These are phyloP conservation scores for Murraya paniculata DNA, from an alignment of 345 rosid genomes.

Conservation along the genomic window DNA sequence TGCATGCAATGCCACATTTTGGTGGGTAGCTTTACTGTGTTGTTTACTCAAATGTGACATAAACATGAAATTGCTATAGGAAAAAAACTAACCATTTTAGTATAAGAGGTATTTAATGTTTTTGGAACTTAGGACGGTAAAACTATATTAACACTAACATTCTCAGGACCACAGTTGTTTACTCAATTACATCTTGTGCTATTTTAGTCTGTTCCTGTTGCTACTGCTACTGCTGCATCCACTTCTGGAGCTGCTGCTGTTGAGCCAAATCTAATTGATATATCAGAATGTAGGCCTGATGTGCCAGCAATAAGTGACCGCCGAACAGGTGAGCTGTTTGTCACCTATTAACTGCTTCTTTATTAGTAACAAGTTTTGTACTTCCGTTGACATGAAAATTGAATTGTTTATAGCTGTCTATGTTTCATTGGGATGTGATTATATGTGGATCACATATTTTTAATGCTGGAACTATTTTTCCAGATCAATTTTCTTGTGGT, in stretches of 20 bases:
- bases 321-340: slow-evolving; percentile 53
- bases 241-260: slow-evolving; percentile 13
- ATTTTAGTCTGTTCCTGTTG: slow-evolving; percentile 30
- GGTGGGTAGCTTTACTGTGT: not conserved
- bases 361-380: not conserved
- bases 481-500: slow-evolving; percentile 64
- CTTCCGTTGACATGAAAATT: not conserved
- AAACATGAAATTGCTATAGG: not conserved
- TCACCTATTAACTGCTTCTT: slow-evolving; percentile 9
- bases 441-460: not conserved
- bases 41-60: not conserved
- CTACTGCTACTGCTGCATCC: slow-evolving; percentile 6
- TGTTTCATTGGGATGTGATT: not conserved
- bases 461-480: slow-evolving; percentile 17
- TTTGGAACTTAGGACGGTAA: not conserved
- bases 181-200: slow-evolving; percentile 2
- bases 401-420: not conserved
- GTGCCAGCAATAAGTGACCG: slow-evolving; percentile 58
- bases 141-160: not conserved
- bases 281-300: slow-evolving; percentile 39
- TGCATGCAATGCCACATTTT: not conserved
- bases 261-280: slow-evolving; percentile 35
- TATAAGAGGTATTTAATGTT: not conserved
- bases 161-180: not conserved
- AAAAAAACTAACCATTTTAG: not conserved